A percentile compares a stretch with the other conserved stretches of the same genome.
Conservation (phyloP, 805 yeast genomes). For the Hemisphaericaspora nanyangensis region DNA sequence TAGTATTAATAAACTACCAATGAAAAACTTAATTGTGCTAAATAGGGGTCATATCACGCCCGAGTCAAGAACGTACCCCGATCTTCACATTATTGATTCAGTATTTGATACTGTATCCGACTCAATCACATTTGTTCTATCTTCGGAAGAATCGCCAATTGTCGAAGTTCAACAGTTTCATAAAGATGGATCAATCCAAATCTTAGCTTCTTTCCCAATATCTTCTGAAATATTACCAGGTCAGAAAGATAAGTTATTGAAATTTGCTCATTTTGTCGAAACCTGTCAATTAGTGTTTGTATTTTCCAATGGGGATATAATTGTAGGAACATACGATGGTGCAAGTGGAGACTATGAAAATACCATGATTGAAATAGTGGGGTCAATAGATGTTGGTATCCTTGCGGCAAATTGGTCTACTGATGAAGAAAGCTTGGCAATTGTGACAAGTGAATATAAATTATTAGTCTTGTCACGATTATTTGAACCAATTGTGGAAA, state of each 20-base stretch:
- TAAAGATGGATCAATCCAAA: slow-evolving; percentile 55
- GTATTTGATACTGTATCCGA: slow-evolving; percentile 73
- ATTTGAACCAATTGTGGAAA: slow-evolving; percentile 78
- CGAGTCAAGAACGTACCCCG: slow-evolving; percentile 60
- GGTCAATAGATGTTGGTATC: slow-evolving; percentile 76
- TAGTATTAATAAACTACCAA: too few species aligned
- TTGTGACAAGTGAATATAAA: slow-evolving; percentile 61
- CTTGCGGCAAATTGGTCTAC: slow-evolving; percentile 80
- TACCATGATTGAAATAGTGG: slow-evolving; percentile 71
- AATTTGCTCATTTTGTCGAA: slow-evolving; percentile 70
- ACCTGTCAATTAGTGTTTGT: slow-evolving; percentile 62
- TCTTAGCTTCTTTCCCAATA: slow-evolving; percentile 60
- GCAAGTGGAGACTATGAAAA: slow-evolving; percentile 41
- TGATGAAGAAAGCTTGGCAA: slow-evolving; percentile 80
- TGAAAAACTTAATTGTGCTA: slow-evolving; percentile 50
- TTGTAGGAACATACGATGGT: slow-evolving; percentile 59
- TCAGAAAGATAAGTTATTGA: slow-evolving; percentile 38
- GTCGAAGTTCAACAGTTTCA: slow-evolving; percentile 75
- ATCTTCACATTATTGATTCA: slow-evolving; percentile 49
- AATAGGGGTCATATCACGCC: slow-evolving; percentile 53
- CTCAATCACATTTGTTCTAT: slow-evolving; percentile 62
- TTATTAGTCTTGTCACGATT: slow-evolving; percentile 65
- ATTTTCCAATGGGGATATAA: slow-evolving; percentile 72
- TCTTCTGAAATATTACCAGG: too few species aligned
- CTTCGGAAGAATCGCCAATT: slow-evolving; percentile 47